These are phyloP conservation scores for Hypsizygus ulmarius DNA, from an alignment of 1,284 basidiomycete species.

Conservation along the genomic window DNA sequence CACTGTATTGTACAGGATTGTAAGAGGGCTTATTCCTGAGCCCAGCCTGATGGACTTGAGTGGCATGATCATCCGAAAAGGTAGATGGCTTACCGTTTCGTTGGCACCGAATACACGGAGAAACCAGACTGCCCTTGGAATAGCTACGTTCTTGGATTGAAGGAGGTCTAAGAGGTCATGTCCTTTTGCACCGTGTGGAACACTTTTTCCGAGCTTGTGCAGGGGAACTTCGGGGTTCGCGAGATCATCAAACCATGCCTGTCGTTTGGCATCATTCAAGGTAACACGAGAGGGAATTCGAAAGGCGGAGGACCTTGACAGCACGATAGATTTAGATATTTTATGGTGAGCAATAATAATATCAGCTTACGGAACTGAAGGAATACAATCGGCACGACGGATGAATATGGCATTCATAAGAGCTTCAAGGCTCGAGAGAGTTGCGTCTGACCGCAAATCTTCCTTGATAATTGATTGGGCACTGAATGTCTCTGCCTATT, in stretches of 20 bases:
- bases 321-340: conserved; percentile 1
- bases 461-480: conserved; percentile 54
- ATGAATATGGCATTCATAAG: conserved; percentile 80
- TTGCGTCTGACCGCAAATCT: conserved; percentile 47
- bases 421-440: conserved; percentile 69
- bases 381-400: conserved; percentile 54
- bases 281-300: conserved; percentile 87
- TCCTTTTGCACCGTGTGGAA: conserved; percentile 93
- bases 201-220: conserved; percentile 82
- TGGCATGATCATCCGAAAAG: not conserved
- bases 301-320: conserved; percentile 67
- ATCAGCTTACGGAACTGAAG: conserved; percentile 60
- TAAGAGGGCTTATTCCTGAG: conserved; percentile 70
- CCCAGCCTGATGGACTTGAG: conserved; percentile 48
- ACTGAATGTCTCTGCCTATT: conserved; percentile 67
- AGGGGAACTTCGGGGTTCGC: conserved; percentile 89
- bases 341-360: conserved; percentile 2
- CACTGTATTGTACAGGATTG: conserved; percentile 80
- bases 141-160: conserved; percentile 77
- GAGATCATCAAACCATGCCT: conserved; percentile 89
- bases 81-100: conserved; percentile 68
- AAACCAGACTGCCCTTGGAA: conserved; percentile 93
- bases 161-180: conserved; percentile 89
- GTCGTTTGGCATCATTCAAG: conserved; percentile 84
- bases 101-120: conserved; percentile 92